These are phyloP conservation scores for Fusarium protoensiforme DNA, from an alignment of 2,329 filamentous ascomycete species.

Conservation along the genomic window DNA sequence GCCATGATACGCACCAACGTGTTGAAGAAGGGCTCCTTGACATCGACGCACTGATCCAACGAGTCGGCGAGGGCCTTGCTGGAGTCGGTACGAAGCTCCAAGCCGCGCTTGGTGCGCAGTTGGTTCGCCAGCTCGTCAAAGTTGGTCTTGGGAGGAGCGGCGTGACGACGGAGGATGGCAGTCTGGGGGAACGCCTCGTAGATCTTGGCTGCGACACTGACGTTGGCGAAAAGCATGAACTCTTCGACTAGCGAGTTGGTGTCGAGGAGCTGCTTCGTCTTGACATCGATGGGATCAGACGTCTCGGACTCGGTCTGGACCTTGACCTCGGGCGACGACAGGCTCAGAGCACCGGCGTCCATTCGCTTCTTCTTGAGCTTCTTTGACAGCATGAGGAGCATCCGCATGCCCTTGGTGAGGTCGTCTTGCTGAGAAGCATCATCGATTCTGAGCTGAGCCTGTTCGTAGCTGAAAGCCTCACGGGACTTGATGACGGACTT, in stretches of 20 bases:
- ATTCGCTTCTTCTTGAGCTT: conserved; percentile 95
- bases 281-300: conserved; percentile 94
- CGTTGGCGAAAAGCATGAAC: conserved; percentile 99
- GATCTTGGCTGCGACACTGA: conserved; percentile 90
- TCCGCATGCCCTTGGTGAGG: conserved; percentile 89
- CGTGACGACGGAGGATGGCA: conserved; percentile 92
- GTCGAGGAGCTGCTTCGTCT: conserved; percentile 92
- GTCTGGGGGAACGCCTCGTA: conserved; percentile 95
- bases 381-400: conserved; percentile 87
- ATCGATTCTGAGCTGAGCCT: conserved; percentile 93
- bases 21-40: conserved; percentile 94
- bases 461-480: conserved; percentile 97
- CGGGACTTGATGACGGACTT: conserved; percentile 98
- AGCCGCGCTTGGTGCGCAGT: conserved; percentile 84
- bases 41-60: conserved; percentile 84
- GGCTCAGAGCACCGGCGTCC: conserved; percentile 92
- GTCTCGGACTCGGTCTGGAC: conserved; percentile 96
- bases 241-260: conserved; percentile 99
- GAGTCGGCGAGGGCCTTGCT: conserved; percentile 95
- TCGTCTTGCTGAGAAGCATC: conserved; percentile 89
- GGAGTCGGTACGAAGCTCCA: conserved; percentile 85
- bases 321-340: conserved; percentile 97
- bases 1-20: conserved; percentile 97
- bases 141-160: conserved; percentile 91
- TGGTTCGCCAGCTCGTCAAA: conserved; percentile 95